Conservation (phyloP, 2,329 filamentous ascomycete genomes). For the Clonostachys solani region DNA sequence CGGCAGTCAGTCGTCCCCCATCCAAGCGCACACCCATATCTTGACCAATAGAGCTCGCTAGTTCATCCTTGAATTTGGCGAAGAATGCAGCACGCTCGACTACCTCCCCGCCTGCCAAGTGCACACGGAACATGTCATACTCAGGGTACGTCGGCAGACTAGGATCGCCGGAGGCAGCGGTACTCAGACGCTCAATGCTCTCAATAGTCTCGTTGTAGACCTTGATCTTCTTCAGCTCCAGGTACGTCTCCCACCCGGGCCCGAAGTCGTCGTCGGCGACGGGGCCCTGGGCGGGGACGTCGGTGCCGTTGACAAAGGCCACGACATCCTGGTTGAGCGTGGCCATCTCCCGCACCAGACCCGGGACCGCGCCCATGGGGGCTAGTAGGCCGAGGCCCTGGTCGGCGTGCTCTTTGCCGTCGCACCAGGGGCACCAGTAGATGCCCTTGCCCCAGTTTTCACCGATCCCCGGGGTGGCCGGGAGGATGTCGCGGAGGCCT, state of each 20-base stretch:
- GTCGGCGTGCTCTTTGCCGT: slow-evolving; percentile 57
- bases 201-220: slow-evolving; percentile 53
- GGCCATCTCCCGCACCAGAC: slow-evolving; percentile 43
- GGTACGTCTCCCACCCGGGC: slow-evolving; percentile 42
- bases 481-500: slow-evolving; percentile 50
- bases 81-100: slow-evolving; percentile 48
- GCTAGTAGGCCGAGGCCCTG: slow-evolving; percentile 49
- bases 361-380: slow-evolving; percentile 34
- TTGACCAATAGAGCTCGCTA: slow-evolving; percentile 39
- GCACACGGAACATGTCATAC: slow-evolving; percentile 50
- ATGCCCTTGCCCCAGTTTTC: slow-evolving; percentile 56
- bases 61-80: slow-evolving; percentile 39
- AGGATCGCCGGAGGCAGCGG: slow-evolving; percentile 21
- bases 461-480: slow-evolving; percentile 45
- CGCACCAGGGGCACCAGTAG: slow-evolving; percentile 63
- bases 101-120: slow-evolving; percentile 33
- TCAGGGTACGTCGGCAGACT: slow-evolving; percentile 38
- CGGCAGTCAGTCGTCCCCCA: slow-evolving; percentile 36
- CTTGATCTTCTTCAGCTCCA: slow-evolving; percentile 42
- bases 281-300: slow-evolving; percentile 36
- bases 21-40: slow-evolving; percentile 41
- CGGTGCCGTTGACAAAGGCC: slow-evolving; percentile 56
- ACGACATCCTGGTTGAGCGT: slow-evolving; percentile 52
- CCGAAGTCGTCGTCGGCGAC: slow-evolving; percentile 26
- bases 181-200: slow-evolving; percentile 38